A percentile compares a stretch with the other conserved stretches of the same genome.
Conservation (phyloP, 495 filamentous ascomycete species). For the Daldinia grandis region DNA sequence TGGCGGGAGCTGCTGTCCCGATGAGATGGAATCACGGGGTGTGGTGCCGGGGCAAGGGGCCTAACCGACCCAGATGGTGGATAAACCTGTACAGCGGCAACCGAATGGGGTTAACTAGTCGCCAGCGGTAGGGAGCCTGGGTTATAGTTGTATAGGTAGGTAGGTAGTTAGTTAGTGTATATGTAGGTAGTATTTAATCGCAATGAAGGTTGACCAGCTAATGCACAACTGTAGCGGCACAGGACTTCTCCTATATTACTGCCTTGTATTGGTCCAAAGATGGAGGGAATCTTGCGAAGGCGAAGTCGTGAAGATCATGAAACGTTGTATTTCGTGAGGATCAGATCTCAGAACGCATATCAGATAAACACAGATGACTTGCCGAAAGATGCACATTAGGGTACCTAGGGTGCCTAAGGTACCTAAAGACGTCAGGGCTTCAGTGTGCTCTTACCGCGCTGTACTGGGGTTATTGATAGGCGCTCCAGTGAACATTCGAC, state of each 20-base stretch:
- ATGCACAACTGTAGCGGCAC: slow-evolving; percentile 7
- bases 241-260: slow-evolving; percentile 3
- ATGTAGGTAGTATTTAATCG: neutral
- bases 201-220: slow-evolving; percentile 14
- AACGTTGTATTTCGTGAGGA: slow-evolving; percentile 44
- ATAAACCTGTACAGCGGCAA: slow-evolving; percentile 13
- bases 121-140: neutral
- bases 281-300: slow-evolving; percentile 27
- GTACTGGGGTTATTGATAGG: slow-evolving; percentile 27
- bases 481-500: slow-evolving; percentile 36
- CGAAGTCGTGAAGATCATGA: slow-evolving; percentile 41
- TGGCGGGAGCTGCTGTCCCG: slow-evolving; percentile 20
- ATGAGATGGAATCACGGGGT: slow-evolving; percentile 24
- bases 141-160: slow-evolving; percentile 3
- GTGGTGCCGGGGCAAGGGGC: slow-evolving; percentile 12
- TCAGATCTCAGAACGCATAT: slow-evolving; percentile 34
- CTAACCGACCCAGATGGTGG: neutral
- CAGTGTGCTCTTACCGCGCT: slow-evolving; percentile 6
- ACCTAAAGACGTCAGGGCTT: slow-evolving; percentile 30
- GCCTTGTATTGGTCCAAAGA: slow-evolving; percentile 6
- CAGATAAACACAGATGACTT: slow-evolving; percentile 39
- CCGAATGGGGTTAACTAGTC: slow-evolving; percentile 17
- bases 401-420: too few relatives aligned
- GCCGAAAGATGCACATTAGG: slow-evolving; percentile 17
- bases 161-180: neutral